Base-by-base conservation (phyloP, 192 early-diverging fungal genomes). In the Funneliformis mosseae region DNA sequence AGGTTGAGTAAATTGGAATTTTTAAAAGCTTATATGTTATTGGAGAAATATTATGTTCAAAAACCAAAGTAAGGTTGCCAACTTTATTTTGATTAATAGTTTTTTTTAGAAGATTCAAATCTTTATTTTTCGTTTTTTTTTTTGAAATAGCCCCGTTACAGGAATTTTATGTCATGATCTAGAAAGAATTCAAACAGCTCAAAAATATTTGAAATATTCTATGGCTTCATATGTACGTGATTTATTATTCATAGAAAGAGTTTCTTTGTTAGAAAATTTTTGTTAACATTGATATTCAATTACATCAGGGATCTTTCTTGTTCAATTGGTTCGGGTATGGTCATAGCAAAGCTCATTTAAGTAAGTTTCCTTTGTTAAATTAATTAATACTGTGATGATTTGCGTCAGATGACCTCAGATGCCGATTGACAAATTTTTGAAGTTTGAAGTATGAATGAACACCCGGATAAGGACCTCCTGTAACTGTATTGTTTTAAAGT, bases 161-260 rank as follows among this genome's bases (percentile, higher is more conserved):
- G 82, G 82, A 73, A 76, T 74, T 18, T 74, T 80, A 0, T 78
- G 74, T 38, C 78, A 82, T 7, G 73, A 86, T 59, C 79, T 83
- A 12, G 79, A 86, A 9, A 81, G 80, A 61, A 66, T 86, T 3
- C 75, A 86, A 59, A 68, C 68, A 14, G 82, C 85, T 11, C 81
- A 81, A 60, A 79, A 82, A 77, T 86, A 83, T 72, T 41, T 86
- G n/a, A 81, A 83, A 41, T 78, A 82, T 38, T 83, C 85, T n/a
- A 86, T 86, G 28, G 85, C 85, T 3, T 83, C 85, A 5, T 86
- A 86, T 70, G 85, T 83, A 18, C 81, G 82, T 1, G 27, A 45
- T 73, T 48, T 73, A 73, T 46, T 63, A 63, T 63, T 23, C 25
- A 63, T 33, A 33, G 33, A 9, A 27, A 10, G 25, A 2, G 46